phyloP scores from a whole-genome alignment of 2,329 filamentous ascomycete genomes.

The Alternaria rosae region DNA sequence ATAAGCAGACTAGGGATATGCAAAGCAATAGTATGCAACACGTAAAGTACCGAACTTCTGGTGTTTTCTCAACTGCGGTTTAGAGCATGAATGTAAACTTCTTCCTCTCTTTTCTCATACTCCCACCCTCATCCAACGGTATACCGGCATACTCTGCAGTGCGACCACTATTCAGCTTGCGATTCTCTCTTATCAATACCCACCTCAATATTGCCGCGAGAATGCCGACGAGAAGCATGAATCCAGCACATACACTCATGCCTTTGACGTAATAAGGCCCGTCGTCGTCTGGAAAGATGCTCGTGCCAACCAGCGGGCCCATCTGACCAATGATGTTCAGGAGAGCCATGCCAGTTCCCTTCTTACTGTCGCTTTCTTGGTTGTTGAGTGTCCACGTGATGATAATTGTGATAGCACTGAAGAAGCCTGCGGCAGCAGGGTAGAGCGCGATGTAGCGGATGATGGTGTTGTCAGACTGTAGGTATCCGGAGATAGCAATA shows the following conservation, averaged over 20 bases:
- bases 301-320: conserved; percentile 69
- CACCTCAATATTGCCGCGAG: conserved; percentile 54
- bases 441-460: conserved; percentile 78
- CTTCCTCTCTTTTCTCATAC: conserved; percentile 17
- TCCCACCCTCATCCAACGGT: conserved; percentile 33
- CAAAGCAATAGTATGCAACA: too few species aligned
- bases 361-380: conserved; percentile 71
- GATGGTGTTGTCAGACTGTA: conserved; percentile 33
- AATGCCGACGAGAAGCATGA: conserved; percentile 58
- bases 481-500: conserved; percentile 66
- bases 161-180: conserved; percentile 10
- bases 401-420: conserved; percentile 81
- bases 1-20: background rate
- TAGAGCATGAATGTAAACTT: conserved; percentile 41
- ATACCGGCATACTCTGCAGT: conserved; percentile 36
- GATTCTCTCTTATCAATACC: conserved; percentile 46
- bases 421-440: conserved; percentile 82
- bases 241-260: conserved; percentile 59
- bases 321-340: conserved; percentile 84
- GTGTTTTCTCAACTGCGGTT: background rate
- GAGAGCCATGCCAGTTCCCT: conserved; percentile 79
- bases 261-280: conserved; percentile 59
- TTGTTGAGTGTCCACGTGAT: conserved; percentile 93
- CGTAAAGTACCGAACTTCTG: background rate
- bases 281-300: conserved; percentile 61